Evolutionary conservation across 345 rosid genomes (phyloP).

Genomic region (Ceriops decandra): DNA sequence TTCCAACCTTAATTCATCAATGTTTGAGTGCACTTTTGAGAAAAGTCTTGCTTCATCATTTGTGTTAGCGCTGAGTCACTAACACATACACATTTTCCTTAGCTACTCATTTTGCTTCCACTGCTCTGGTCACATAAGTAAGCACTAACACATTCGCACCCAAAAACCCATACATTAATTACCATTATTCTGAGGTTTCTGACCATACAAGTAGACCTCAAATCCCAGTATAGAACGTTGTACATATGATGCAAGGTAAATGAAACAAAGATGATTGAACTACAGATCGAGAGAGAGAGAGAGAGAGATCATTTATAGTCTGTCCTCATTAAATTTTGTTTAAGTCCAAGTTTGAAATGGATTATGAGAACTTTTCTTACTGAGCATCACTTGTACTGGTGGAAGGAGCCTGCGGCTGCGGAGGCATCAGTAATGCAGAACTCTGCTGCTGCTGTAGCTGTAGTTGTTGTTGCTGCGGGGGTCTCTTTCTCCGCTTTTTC

Average conservation of each 20-base stretch:
- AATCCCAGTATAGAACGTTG: no score
- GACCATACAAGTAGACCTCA: no score
- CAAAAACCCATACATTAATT: no score
- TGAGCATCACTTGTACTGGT: conserved; percentile 14
- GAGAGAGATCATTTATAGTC: not conserved
- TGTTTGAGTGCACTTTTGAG: no score
- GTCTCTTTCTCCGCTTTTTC: conserved; percentile 81
- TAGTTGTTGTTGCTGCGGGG: conserved; percentile 34
- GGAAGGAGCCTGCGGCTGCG: not conserved
- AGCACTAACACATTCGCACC: no score
- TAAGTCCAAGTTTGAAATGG: not conserved
- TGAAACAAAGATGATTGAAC: not conserved
- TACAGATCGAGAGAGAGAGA: not conserved
- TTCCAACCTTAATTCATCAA: no score
- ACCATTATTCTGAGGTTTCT: no score
- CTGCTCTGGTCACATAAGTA: no score
- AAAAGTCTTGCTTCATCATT: no score
- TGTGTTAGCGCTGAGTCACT: conserved; percentile 5
- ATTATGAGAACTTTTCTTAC: conserved; percentile 7
- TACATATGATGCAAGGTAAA: not conserved
- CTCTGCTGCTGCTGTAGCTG: conserved; percentile 20
- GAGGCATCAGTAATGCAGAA: not conserved
- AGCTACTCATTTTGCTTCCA: not conserved
- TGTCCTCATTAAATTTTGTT: not conserved
- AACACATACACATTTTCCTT: conserved; percentile 3